Base-by-base conservation (phyloP, 352 stramenopile genomes). In the Globisporangium spinosum region DNA sequence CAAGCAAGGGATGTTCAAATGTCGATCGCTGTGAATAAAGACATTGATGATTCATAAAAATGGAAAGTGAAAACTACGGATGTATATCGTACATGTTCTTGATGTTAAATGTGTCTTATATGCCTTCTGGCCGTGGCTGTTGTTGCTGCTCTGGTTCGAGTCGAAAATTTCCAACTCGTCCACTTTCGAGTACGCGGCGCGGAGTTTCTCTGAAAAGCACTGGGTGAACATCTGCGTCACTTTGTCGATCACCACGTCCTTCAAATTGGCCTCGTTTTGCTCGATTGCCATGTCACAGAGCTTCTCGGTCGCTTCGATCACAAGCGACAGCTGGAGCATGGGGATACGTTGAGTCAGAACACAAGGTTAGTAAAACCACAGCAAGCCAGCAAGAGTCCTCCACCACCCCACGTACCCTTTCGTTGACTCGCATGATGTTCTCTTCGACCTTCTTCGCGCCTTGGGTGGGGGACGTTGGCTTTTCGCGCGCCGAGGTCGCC, bases 241-340 rank as follows among this genome's bases (percentile, higher is more conserved):
- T 65, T 87, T 84, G 64, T 82, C 79, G 34, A 91, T 64, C 40
- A 93, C 76, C 2, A 90, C 76, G 56, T 91, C 79, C 70, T 94
- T 93, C 4, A 93, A 57, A 57, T 81, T 88, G 57, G 88, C 68
- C 32, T 94, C 83, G 62, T 87, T 84, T 58, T 94, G 81, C 69
- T 92, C 86, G 40, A 91, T 77, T 8, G 84, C 83, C 54, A 93
- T 70, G 60, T 93, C 86, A 55, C 82, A 91, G 57, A 93, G 76
- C 35, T 83, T 85, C 61, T 91, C 83, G 1, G 83, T 87, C 12
- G 81, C 77, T 43, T 92, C 84, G 13, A 83, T 72, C 58, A 94
- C 62, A 55, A 73, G 58, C 3, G 70, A 68, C 10, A 94, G 68
- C 84, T 92, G 69, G 4, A 55, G 32, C 17, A 40, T 13, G 29